Evolutionary conservation across 2,329 filamentous ascomycete genomes (phyloP).

Genomic region (Ceratocystis colombiana): DNA sequence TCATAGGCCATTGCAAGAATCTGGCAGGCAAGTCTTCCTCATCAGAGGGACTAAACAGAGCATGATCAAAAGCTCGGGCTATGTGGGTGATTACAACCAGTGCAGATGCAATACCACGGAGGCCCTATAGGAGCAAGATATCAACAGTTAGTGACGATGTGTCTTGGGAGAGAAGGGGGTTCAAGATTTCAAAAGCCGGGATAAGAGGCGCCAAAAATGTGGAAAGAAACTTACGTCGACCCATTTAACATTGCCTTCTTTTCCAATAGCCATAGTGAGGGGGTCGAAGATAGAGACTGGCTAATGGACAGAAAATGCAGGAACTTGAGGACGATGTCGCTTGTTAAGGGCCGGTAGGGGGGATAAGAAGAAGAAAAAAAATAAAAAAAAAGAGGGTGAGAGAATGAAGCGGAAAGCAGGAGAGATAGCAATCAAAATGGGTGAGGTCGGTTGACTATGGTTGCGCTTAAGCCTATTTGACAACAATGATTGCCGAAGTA

Average conservation of each 20-base stretch:
- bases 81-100: constrained; percentile 48
- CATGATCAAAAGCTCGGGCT: constrained; percentile 41
- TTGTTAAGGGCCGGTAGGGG: background rate
- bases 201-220: background rate
- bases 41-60: constrained; percentile 40
- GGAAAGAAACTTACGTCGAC: constrained; percentile 42
- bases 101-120: constrained; percentile 46
- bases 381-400: background rate
- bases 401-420: background rate
- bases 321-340: background rate
- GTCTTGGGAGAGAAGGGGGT: background rate
- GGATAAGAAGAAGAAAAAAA: background rate
- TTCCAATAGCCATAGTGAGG: constrained; percentile 36
- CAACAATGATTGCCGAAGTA: background rate
- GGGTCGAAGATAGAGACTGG: background rate
- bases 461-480: background rate
- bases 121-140: constrained; percentile 35
- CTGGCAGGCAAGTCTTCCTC: constrained; percentile 38
- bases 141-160: background rate
- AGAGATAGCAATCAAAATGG: background rate
- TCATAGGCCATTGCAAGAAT: constrained; percentile 48
- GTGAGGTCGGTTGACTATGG: too few relatives aligned
- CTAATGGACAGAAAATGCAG: background rate
- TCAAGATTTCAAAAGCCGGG: background rate
- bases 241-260: constrained; percentile 47